Base-by-base conservation (phyloP, 169 alveolate genomes). In the Neospora caninum region DNA sequence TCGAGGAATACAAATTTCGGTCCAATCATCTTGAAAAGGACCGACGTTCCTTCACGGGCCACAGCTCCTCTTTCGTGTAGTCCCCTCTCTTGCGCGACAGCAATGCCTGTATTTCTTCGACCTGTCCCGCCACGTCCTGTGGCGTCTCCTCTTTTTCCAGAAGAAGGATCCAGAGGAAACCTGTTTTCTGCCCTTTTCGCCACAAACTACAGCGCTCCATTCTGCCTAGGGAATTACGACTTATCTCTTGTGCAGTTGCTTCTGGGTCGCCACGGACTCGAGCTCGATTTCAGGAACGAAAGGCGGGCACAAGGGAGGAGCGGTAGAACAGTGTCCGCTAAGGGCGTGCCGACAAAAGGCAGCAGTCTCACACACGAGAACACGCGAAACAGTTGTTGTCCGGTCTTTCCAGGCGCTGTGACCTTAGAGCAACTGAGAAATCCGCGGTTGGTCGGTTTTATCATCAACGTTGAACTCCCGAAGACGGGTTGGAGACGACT, bases 401-500 rank as follows among this genome's bases (percentile, higher is more conserved):
- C n/a, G 42, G 27, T n/a, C n/a, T 41, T 36, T 25, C 0, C 67
- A 29, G 89, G 89, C 0, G 29, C 16, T 41, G 89, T 82, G 13
- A 82, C 89, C 31, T 29, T 82, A 25, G 89, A 82, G 67, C 89
- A 82, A 49, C 67, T 82, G 41, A 82, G 89, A 38, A 41, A 82
- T 43, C 89, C 89, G 18, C 67, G 89, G 6, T 42, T 82, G 38
- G 89, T 42, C 22, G 89, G 69, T 18, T 82, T 82, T 36, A 43
- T 82, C 41, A 22, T 82, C 10, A 82, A 82, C 64, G 89, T 82
- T 9, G 67, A 39, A 43, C 69, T 82, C 54, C 89, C 89, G 41
- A 38, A 36, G 25, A 82, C 89, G 27, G 89, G 89, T 13, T 82
- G 89, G 89, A 38, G 64, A 20, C 89, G 89, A 9, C 69, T 82